These are phyloP conservation scores for Helotiales sp. DNA, from an alignment of 2,329 filamentous ascomycete genomes.

Conservation along the genomic window DNA sequence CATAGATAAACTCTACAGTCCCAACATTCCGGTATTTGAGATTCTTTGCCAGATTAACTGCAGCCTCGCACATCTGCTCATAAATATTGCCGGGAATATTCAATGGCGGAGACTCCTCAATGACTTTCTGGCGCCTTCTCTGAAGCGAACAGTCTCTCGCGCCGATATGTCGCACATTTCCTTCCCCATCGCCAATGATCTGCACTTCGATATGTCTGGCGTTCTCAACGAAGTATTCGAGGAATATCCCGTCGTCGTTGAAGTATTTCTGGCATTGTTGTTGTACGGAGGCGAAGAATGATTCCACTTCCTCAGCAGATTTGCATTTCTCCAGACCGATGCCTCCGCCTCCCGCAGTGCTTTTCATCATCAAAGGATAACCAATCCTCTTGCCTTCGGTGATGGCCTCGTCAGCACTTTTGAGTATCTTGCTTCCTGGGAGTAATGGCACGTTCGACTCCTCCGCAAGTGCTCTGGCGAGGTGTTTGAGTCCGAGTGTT, in stretches of 20 bases:
- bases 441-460: slow-evolving; percentile 2
- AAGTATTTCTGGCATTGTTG: slow-evolving; percentile 12
- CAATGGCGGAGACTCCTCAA: slow-evolving; percentile 51
- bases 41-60: slow-evolving; percentile 6
- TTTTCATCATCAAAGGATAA: slow-evolving; percentile 58
- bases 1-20: slow-evolving; percentile 20
- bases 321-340: slow-evolving; percentile 57
- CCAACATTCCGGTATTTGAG: slow-evolving; percentile 13
- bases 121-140: slow-evolving; percentile 54
- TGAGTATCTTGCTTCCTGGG: slow-evolving; percentile 9
- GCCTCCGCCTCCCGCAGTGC: slow-evolving; percentile 64
- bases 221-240: slow-evolving; percentile 50
- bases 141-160: slow-evolving; percentile 57
- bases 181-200: slow-evolving; percentile 51
- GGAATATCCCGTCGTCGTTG: slow-evolving; percentile 42
- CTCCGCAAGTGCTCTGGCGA: slow-evolving; percentile 13
- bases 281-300: slow-evolving; percentile 49
- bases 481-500: slow-evolving; percentile 15
- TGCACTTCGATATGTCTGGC: slow-evolving; percentile 55
- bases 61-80: slow-evolving; percentile 7
- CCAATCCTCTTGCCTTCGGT: slow-evolving; percentile 41
- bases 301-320: slow-evolving; percentile 49
- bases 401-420: slow-evolving; percentile 3
- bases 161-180: slow-evolving; percentile 46
- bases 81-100: not conserved